phyloP scores from a whole-genome alignment of 495 filamentous ascomycete species.

The Usnea hakonensis region DNA sequence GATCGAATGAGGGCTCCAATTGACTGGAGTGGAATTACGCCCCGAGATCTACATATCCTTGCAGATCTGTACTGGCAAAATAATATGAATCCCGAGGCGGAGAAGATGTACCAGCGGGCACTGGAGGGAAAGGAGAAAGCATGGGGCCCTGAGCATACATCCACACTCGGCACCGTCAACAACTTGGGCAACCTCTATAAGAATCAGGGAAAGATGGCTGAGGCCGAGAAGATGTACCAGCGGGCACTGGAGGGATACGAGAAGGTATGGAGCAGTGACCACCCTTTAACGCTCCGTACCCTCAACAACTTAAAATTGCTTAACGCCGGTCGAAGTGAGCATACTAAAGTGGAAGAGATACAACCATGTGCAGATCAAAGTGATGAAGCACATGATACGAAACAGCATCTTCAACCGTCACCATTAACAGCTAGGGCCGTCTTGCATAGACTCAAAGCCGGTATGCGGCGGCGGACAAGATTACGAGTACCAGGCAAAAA shows the following conservation, averaged over 20 bases:
- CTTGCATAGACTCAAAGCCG: no score
- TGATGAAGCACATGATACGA: no score
- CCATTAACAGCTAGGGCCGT: no score
- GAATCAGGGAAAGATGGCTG: conserved; percentile 21
- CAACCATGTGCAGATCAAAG: conserved; percentile 3
- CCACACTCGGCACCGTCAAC: conserved; percentile 26
- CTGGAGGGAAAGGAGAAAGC: conserved; percentile 32
- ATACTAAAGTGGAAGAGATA: conserved; percentile 22
- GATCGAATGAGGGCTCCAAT: conserved; percentile 4
- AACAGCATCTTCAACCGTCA: no score
- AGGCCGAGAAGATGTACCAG: conserved; percentile 18
- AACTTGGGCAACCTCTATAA: conserved; percentile 20
- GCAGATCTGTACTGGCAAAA: conserved; percentile 2
- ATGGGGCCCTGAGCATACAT: conserved; percentile 31
- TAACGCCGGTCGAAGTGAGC: conserved; percentile 21
- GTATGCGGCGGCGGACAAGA: no score
- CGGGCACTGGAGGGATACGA: conserved; percentile 29
- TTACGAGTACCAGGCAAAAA: no score
- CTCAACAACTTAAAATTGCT: conserved; percentile 27
- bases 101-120: conserved; percentile 26
- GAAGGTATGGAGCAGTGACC: conserved; percentile 31
- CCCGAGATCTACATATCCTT: background rate
- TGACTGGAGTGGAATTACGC: conserved; percentile 6
- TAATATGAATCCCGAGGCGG: conserved; percentile 6
- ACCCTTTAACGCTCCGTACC: conserved; percentile 32